Percentiles rank a stretch among this genome's conserved stretches.
phyloP scores from a whole-genome alignment of 129 eudicot species.

The Artemisia argyi region DNA sequence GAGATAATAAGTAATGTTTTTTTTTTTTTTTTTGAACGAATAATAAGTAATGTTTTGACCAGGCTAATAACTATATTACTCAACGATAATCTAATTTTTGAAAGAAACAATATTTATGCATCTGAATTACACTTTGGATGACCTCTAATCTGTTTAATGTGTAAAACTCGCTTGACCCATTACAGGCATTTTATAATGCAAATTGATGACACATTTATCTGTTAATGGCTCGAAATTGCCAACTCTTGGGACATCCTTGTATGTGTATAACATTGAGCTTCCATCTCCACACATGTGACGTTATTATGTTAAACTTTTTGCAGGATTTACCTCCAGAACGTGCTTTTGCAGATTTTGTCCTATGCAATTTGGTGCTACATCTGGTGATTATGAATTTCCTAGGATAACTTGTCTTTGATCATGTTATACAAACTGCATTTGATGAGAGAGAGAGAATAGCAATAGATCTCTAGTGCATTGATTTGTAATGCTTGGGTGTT shows the following conservation, averaged over 20 bases:
- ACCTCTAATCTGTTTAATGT: neutral
- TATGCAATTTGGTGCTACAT: slow-evolving; percentile 54
- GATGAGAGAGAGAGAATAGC: too few relatives aligned
- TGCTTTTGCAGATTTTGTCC: slow-evolving; percentile 53
- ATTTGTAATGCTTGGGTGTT: too few relatives aligned
- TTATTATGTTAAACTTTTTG: neutral
- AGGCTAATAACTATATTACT: too few relatives aligned
- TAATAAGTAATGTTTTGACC: neutral
- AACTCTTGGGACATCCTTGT: too few relatives aligned
- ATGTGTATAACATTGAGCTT: too few relatives aligned
- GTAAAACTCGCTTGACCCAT: slow-evolving; percentile 2
- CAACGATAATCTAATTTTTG: too few relatives aligned
- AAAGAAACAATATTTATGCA: neutral
- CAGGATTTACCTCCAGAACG: slow-evolving; percentile 57
- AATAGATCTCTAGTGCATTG: too few relatives aligned
- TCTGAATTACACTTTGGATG: neutral
- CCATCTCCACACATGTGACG: too few relatives aligned
- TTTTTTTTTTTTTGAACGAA: too few relatives aligned
- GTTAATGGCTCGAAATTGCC: too few relatives aligned
- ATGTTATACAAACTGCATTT: too few relatives aligned
- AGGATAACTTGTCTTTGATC: slow-evolving; percentile 24
- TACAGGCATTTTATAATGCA: neutral
- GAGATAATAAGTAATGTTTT: too few relatives aligned
- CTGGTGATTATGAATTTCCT: slow-evolving; percentile 59
- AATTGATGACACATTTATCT: neutral